Percentiles rank a stretch among this genome's conserved stretches.
phyloP scores from a whole-genome alignment of 2,329 filamentous ascomycete genomes.

The Davidsoniella eucalypti region DNA sequence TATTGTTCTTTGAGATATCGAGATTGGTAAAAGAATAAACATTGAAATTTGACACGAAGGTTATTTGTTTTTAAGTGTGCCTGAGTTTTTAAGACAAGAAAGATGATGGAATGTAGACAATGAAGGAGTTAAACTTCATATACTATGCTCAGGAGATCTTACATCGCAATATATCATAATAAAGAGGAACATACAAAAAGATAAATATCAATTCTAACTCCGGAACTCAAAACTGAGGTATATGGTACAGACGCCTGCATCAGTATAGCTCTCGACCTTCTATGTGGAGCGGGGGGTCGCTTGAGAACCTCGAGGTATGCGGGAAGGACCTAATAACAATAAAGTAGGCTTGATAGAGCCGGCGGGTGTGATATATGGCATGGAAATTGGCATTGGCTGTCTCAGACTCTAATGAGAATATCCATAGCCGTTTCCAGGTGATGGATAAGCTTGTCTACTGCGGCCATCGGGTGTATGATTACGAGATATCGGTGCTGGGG shows the following conservation, averaged over 20 bases:
- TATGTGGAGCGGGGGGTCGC: not conserved
- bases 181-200: constrained; percentile 2
- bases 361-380: too few species aligned
- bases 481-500: constrained; percentile 36
- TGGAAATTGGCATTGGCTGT: too few species aligned
- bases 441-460: constrained; percentile 26
- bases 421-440: constrained; percentile 11
- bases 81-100: not conserved
- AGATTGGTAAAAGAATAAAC: not conserved
- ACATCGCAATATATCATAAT: constrained; percentile 9
- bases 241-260: too few species aligned
- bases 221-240: constrained; percentile 2
- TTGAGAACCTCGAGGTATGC: not conserved
- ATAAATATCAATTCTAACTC: not conserved
- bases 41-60: not conserved
- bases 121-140: not conserved
- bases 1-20: too few species aligned
- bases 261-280: too few species aligned
- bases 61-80: too few species aligned
- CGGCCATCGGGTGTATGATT: constrained; percentile 38
- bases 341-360: too few species aligned
- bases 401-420: constrained; percentile 12
- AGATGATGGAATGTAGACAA: not conserved
- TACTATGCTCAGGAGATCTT: not conserved
- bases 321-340: too few species aligned